Percentiles rank a stretch among this genome's conserved stretches.
Evolutionary conservation across 805 yeast genomes (phyloP).

Genomic region (Ogataea methanolica): DNA sequence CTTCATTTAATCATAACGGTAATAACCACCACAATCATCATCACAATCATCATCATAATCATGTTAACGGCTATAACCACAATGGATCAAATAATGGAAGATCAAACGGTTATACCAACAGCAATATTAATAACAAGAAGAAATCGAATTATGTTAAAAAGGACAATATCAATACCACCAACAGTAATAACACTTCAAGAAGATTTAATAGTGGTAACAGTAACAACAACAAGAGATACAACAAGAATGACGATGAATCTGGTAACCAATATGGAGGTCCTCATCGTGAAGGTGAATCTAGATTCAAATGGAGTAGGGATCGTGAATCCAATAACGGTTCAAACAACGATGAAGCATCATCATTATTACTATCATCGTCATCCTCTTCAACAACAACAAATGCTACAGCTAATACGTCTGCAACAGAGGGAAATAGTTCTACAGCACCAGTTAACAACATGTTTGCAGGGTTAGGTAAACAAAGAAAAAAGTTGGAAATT

Average conservation of each 20-base stretch:
- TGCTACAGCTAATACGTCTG: neutral
- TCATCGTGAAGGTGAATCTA: neutral
- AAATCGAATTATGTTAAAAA: neutral
- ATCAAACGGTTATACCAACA: conserved; percentile 1
- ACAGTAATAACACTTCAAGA: neutral
- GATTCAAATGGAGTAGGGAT: conserved; percentile 1
- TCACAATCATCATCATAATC: conserved; percentile 4
- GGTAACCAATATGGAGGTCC: neutral
- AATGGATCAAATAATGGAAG: neutral
- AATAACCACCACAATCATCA: neutral
- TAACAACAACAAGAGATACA: conserved; percentile 2
- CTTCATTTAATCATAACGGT: neutral
- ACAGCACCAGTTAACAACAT: conserved; percentile 6
- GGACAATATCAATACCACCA: no score
- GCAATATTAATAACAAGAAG: conserved; percentile 1
- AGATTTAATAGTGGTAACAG: neutral
- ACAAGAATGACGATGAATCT: conserved; percentile 2
- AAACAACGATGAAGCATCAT: neutral
- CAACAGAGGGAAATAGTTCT: neutral
- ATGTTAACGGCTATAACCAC: conserved; percentile 1
- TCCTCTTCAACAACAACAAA: neutral
- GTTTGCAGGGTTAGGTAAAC: conserved; percentile 25
- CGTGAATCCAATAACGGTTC: conserved; percentile 2
- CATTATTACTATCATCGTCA: neutral
- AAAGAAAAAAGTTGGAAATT: conserved; percentile 25